Evolutionary conservation across 169 alveolate genomes (phyloP), one percentile per base, ranked within the genome.

Genomic region (Toxoplasma gondii): DNA sequence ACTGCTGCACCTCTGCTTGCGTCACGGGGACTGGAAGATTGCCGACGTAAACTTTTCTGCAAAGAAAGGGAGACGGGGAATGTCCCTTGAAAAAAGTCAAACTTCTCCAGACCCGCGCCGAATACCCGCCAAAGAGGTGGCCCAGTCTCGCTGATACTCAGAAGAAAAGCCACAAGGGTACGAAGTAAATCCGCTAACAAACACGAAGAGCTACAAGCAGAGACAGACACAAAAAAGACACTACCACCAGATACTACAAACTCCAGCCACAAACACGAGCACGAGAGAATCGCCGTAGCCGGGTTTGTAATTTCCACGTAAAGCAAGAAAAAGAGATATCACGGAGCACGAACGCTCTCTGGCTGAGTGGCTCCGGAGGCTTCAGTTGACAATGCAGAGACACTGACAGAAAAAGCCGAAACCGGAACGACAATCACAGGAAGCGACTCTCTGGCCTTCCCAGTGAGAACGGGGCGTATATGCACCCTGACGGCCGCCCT

Each of bases 21-120:
- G 92, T 88, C 92, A 41, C 83, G 41, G 53, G 92, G 38, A 39
- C 39, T 19, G 92, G 92, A 45, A 88, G 22, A n/a, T 53, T 58
- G 7, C 92, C 92, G 44, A 88, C 92, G 39, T 88, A 88, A 44
- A 88, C 92, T n/a, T 88, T 88, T 83, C 92, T 84, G 78, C 78
- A 84, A 1, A 84, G 58, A 44, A 5, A 22, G 43, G 38, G 10
- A 83, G 64, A 22, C 9, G 19, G 27, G 19, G 67, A 53, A 53
- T 9, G 67, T 53, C 67, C 27, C 9, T 19, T 53, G 27, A 19
- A 53, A 53, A 19, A 53, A 53, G 19, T 9, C 67, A 53, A 16
- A n/a, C 39, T 16, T 22, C 19, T 22, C 41, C 39, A 70, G 39
- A 70, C 16, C 16, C 83, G 31, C 41, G 39, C 9, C 39, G 38